A percentile compares a stretch with the other conserved stretches of the same genome.
Evolutionary conservation across 2,329 filamentous ascomycete genomes (phyloP).

Genomic region (Alternaria tenuissima): DNA sequence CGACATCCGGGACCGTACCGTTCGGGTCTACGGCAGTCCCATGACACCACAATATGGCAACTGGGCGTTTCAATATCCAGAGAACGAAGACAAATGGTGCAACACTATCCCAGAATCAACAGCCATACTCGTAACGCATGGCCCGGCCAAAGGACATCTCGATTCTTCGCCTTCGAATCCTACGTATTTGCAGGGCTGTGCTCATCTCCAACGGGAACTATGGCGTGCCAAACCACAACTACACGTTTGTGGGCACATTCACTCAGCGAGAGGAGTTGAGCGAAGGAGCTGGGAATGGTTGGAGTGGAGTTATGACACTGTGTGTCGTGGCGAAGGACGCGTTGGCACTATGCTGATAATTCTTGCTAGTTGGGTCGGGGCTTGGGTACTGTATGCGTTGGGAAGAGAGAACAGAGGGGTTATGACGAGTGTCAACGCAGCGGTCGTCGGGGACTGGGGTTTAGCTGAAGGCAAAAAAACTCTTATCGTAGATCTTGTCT

Average conservation of each 20-base stretch:
- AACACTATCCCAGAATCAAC: conserved; percentile 71
- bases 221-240: conserved; percentile 74
- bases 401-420: conserved; percentile 3
- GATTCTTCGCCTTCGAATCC: conserved; percentile 55
- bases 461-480: neutral
- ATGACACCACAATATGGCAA: conserved; percentile 77
- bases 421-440: conserved; percentile 22
- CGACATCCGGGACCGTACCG: conserved; percentile 49
- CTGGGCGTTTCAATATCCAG: conserved; percentile 79
- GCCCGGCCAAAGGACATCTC: conserved; percentile 76
- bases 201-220: conserved; percentile 71
- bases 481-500: conserved; percentile 5
- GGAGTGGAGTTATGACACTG: conserved; percentile 72
- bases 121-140: conserved; percentile 81
- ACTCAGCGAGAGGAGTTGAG: conserved; percentile 74
- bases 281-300: conserved; percentile 73
- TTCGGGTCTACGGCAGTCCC: conserved; percentile 79
- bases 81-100: conserved; percentile 68
- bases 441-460: conserved; percentile 4
- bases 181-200: conserved; percentile 64
- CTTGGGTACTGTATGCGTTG: conserved; percentile 8
- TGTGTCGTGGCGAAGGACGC: conserved; percentile 34
- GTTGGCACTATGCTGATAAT: conserved; percentile 24
- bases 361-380: conserved; percentile 4
- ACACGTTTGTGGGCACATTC: conserved; percentile 85